Evolutionary conservation across 257 asterid genomes (phyloP), one percentile per base, ranked within the genome.

Genomic region (Rubia yunnanensis): DNA sequence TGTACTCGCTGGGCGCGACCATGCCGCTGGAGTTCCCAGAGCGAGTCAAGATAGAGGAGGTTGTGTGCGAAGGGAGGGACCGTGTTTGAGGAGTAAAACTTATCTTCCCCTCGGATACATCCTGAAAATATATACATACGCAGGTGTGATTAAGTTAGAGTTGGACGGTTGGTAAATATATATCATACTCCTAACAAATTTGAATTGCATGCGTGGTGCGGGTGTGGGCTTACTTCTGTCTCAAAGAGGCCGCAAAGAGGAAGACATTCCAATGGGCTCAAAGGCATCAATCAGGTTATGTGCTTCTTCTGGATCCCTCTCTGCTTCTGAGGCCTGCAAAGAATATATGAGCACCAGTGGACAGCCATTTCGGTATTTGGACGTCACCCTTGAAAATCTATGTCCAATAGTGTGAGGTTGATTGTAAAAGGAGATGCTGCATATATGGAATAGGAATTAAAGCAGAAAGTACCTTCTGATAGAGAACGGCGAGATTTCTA

Each of bases 401-500:
- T 66, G 62, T 63, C 44, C 44, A 36, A 36, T 7, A 1, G 4
- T 3, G 48, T 10, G 15, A 39, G 11, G 11, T 10, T 39, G 48
- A 39, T 39, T 15, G n/a, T n/a, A n/a, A n/a, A n/a, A n/a, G n/a
- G n/a, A n/a, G 44, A 39, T 10, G 7, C n/a, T n/a, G n/a, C n/a
- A n/a, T n/a, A n/a, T 0, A 14, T 13, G 49, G 18, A 41, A 13
- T 1, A 44, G 50, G 10, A 11, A 39, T 4, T n/a, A n/a, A n/a
- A n/a, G n/a, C n/a, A n/a, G n/a, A n/a, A n/a, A n/a, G n/a, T 30
- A 57, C 99, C 99, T 94, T 94, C 75, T 94, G 99, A 79, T 94
- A 94, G 65, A 94, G 94, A 31, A 86, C 99, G 24, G 97, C 96
- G 24, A 90, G 86, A 80, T 94, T 94, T 66, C 95, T 81, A 66